Percentiles rank a stretch among this genome's conserved stretches.
phyloP scores from a whole-genome alignment of 495 filamentous ascomycete species.

The Geoglossum glabrum region DNA sequence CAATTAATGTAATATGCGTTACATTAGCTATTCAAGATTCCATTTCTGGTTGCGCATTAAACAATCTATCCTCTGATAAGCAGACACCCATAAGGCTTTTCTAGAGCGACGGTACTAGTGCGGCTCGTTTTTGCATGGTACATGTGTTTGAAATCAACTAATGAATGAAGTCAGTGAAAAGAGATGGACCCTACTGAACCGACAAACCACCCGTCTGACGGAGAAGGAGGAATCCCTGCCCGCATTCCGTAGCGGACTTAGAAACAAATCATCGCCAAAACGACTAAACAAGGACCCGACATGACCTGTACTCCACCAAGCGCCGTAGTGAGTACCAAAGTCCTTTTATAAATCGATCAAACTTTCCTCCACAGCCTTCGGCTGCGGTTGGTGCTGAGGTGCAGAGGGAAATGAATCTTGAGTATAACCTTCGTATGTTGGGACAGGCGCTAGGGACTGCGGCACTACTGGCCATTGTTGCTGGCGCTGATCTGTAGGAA shows the following conservation, averaged over 20 bases:
- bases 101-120: background rate
- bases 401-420: conserved; percentile 46
- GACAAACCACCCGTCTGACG: background rate
- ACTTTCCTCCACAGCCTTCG: conserved; percentile 51
- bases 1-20: too few species aligned
- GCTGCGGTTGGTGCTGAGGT: conserved; percentile 37
- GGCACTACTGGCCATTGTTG: conserved; percentile 9
- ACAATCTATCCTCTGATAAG: background rate
- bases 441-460: conserved; percentile 11
- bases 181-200: background rate
- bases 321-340: background rate
- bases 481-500: conserved; percentile 10
- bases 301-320: background rate
- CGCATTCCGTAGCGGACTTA: background rate
- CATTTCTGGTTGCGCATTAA: too few species aligned
- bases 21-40: too few species aligned
- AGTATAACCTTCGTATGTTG: conserved; percentile 33
- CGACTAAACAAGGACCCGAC: background rate
- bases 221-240: background rate
- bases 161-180: background rate
- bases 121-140: background rate
- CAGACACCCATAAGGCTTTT: background rate
- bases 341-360: conserved; percentile 58
- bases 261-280: background rate
- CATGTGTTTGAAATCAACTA: background rate